Conservation (phyloP, 371 early-diverging fungal genomes). For the Apophysomyces elegans region DNA sequence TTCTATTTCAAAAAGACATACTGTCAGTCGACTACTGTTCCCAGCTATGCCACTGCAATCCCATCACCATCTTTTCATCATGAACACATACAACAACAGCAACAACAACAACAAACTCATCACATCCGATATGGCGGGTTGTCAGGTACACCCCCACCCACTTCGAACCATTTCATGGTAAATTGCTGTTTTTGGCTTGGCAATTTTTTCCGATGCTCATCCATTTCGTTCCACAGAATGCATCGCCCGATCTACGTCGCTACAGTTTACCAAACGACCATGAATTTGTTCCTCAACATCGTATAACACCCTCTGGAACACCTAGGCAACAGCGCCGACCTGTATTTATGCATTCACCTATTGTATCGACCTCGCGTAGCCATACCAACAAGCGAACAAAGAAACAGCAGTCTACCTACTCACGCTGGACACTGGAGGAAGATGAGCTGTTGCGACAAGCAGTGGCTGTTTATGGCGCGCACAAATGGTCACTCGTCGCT, state of each 20-base stretch:
- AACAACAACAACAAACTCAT: background rate
- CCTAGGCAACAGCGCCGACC: background rate
- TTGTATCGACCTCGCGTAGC: slow-evolving; percentile 37
- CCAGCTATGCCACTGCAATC: background rate
- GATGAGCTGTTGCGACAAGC: slow-evolving; percentile 27
- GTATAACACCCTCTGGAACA: slow-evolving; percentile 4
- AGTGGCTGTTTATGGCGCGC: slow-evolving; percentile 32
- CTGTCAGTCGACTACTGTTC: slow-evolving; percentile 2
- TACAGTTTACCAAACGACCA: slow-evolving; percentile 7
- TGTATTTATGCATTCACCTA: slow-evolving; percentile 31
- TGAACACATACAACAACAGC: background rate
- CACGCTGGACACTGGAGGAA: slow-evolving; percentile 36
- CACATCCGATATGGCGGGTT: background rate
- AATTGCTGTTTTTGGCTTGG: background rate
- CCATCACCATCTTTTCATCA: slow-evolving; percentile 2
- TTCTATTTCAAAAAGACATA: background rate
- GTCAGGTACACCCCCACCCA: slow-evolving; percentile 8
- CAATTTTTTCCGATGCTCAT: background rate
- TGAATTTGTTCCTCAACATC: slow-evolving; percentile 9
- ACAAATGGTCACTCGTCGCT: slow-evolving; percentile 57
- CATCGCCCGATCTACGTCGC: slow-evolving; percentile 7
- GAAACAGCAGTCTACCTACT: slow-evolving; percentile 22
- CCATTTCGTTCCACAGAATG: background rate
- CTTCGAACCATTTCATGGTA: background rate
- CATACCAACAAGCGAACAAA: slow-evolving; percentile 40